Evolutionary conservation across 1,284 basidiomycete genomes (phyloP).

Genomic region (Xerocomus nothofagi): DNA sequence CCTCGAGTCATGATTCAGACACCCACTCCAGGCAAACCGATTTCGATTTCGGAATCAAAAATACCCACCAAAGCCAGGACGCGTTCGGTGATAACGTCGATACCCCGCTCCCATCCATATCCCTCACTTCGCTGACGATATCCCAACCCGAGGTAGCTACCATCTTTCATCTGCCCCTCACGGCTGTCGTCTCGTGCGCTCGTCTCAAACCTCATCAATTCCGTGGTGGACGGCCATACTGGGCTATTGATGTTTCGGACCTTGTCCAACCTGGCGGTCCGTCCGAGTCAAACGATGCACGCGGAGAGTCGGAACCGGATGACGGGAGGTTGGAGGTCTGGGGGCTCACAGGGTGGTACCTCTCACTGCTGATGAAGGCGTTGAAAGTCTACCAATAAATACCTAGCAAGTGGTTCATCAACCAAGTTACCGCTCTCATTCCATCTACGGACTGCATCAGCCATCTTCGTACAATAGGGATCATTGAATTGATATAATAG

Average conservation of each 20-base stretch:
- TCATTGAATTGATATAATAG: slow-evolving; percentile 27
- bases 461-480: not conserved
- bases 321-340: slow-evolving; percentile 64
- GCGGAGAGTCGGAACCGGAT: slow-evolving; percentile 29
- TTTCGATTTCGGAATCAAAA: not conserved
- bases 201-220: slow-evolving; percentile 56
- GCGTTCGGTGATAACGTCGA: slow-evolving; percentile 28
- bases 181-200: slow-evolving; percentile 45
- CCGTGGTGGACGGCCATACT: slow-evolving; percentile 60
- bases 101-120: slow-evolving; percentile 59
- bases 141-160: slow-evolving; percentile 67
- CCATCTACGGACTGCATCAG: not conserved
- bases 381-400: slow-evolving; percentile 25
- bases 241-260: slow-evolving; percentile 68
- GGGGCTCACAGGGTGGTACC: slow-evolving; percentile 83
- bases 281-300: slow-evolving; percentile 23
- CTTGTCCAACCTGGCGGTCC: slow-evolving; percentile 39
- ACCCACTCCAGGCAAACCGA: not conserved
- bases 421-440: not conserved
- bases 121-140: slow-evolving; percentile 50
- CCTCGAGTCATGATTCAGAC: not conserved
- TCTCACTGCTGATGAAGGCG: slow-evolving; percentile 48
- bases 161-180: slow-evolving; percentile 69
- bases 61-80: not conserved
- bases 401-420: not conserved